These are phyloP conservation scores for Xylariaceae sp. DNA, from an alignment of 2,329 filamentous ascomycete species.

Conservation along the genomic window DNA sequence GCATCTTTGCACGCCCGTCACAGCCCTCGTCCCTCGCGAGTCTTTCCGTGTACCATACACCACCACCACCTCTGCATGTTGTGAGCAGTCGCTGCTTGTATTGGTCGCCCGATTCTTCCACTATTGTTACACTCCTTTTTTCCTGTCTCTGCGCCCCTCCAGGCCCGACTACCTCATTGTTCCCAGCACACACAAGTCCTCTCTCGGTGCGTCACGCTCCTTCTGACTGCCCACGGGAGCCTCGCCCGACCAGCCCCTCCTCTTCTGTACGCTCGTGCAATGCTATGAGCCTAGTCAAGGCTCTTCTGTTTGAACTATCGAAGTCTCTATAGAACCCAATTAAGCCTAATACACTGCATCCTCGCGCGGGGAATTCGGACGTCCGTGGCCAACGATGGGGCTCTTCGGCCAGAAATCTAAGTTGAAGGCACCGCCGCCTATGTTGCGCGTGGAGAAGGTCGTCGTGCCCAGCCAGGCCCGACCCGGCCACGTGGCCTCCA, in stretches of 20 bases:
- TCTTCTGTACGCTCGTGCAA: constrained; percentile 1
- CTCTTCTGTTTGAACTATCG: not conserved
- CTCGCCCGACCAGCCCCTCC: not conserved
- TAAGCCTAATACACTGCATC: not conserved
- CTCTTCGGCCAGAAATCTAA: constrained; percentile 43
- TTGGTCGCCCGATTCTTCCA: constrained; percentile 7
- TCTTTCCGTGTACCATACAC: constrained; percentile 5
- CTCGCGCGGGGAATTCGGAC: not conserved
- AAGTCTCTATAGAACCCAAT: not conserved
- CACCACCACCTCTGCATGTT: constrained; percentile 1
- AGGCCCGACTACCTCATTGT: not conserved
- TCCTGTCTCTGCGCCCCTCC: constrained; percentile 1
- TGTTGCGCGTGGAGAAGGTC: constrained; percentile 50
- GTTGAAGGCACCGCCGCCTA: constrained; percentile 47
- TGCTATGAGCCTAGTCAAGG: constrained; percentile 3
- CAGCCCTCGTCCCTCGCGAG: not conserved
- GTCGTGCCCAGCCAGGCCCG: constrained; percentile 36
- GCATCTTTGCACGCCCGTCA: constrained; percentile 9
- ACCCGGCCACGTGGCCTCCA: constrained; percentile 22
- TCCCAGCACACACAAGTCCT: not conserved
- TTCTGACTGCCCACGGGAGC: constrained; percentile 2
- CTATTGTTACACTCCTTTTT: not conserved
- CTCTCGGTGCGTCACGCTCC: constrained; percentile 13
- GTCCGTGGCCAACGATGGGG: constrained; percentile 31
- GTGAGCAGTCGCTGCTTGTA: constrained; percentile 9